A percentile compares a stretch with the other conserved stretches of the same genome.
phyloP scores from a whole-genome alignment of 169 alveolate genomes.

The Ichthyophthirius multifiliis region DNA sequence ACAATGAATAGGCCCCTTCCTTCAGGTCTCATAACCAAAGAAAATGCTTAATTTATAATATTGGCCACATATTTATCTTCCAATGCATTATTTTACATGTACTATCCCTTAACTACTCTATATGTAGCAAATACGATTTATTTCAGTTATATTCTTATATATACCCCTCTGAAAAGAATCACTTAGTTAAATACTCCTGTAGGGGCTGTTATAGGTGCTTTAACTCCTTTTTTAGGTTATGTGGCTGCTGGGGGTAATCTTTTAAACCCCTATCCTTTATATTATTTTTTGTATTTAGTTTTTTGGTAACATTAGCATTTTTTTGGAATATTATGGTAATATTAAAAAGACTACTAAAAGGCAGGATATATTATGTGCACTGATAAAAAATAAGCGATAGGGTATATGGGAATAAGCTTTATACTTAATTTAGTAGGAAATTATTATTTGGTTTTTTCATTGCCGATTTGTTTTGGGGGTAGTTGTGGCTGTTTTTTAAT shows the following conservation, averaged over 20 bases:
- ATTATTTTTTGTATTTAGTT: not conserved
- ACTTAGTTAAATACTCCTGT: not conserved
- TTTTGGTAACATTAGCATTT: constrained; percentile 14
- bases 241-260: constrained; percentile 1
- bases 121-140: constrained; percentile 8
- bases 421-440: not conserved
- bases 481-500: not conserved
- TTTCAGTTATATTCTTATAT: not conserved
- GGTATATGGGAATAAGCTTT: not conserved
- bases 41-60: not conserved
- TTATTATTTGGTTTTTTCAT: not conserved
- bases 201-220: constrained; percentile 10
- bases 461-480: not conserved
- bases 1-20: constrained; percentile 13
- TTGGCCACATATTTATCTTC: not conserved
- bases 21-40: not conserved
- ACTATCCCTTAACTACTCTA: not conserved
- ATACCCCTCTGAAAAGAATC: constrained; percentile 6
- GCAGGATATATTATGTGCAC: constrained; percentile 12
- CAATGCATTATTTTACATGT: not conserved
- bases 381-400: not conserved
- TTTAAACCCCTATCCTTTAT: not conserved
- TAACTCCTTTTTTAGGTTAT: not conserved
- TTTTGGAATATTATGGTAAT: constrained; percentile 12
- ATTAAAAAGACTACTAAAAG: not conserved